Evolutionary conservation across 345 rosid genomes (phyloP).

Genomic region (Kernera saxatilis): DNA sequence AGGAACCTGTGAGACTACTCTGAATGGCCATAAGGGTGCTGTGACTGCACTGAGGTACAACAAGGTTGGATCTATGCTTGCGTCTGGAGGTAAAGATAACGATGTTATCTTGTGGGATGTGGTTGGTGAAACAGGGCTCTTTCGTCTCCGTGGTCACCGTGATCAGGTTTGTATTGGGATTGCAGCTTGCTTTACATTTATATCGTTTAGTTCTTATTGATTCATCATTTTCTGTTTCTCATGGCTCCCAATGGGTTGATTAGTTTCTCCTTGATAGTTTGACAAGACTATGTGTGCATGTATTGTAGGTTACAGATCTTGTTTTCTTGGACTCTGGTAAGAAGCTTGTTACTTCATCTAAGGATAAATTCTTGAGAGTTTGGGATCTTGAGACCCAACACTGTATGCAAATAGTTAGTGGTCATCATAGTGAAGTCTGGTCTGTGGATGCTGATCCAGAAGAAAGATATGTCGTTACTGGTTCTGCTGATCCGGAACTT

Average conservation of each 20-base stretch:
- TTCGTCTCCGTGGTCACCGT: constrained; percentile 83
- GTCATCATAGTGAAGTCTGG: constrained; percentile 98
- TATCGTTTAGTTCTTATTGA: background rate
- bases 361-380: constrained; percentile 91
- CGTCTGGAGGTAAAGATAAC: constrained; percentile 94
- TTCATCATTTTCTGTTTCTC: background rate
- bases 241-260: background rate
- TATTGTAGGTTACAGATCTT: constrained; percentile 78
- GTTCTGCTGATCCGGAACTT: constrained; percentile 88
- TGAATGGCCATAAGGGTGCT: constrained; percentile 87
- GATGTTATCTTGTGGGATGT: constrained; percentile 95
- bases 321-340: constrained; percentile 83
- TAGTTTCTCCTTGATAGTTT: background rate
- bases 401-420: constrained; percentile 86
- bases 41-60: constrained; percentile 65
- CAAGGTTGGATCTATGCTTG: constrained; percentile 67
- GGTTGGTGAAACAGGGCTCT: constrained; percentile 77
- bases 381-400: constrained; percentile 99
- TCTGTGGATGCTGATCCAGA: constrained; percentile 79
- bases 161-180: constrained; percentile 59
- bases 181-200: background rate
- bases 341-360: constrained; percentile 85
- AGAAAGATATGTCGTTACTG: constrained; percentile 75
- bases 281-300: background rate
- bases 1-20: constrained; percentile 67